Conservation (phyloP, 495 filamentous ascomycete species). For the Baudoinia panamericana region DNA sequence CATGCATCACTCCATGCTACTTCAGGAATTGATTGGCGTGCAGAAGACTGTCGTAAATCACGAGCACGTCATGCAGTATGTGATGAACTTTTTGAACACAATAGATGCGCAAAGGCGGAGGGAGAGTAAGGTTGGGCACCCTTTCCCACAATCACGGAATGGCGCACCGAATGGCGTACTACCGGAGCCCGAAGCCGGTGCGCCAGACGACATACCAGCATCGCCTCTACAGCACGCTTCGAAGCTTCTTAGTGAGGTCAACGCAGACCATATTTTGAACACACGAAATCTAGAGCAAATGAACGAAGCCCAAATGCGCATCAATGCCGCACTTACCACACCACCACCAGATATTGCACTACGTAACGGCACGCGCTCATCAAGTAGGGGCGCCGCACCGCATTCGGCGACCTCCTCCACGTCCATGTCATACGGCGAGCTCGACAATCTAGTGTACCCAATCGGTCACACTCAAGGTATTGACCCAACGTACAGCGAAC, state of each 20-base stretch:
- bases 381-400: constrained; percentile 30
- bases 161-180: constrained; percentile 21
- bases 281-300: constrained; percentile 62
- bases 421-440: constrained; percentile 46
- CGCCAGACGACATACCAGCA: constrained; percentile 54
- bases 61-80: constrained; percentile 59
- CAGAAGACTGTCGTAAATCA: constrained; percentile 85
- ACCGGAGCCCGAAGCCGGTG: not conserved
- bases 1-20: constrained; percentile 71
- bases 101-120: constrained; percentile 52
- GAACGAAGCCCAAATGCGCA: constrained; percentile 53
- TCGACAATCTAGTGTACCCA: constrained; percentile 78
- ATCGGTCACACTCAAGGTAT: constrained; percentile 82
- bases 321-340: constrained; percentile 32
- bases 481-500: constrained; percentile 86
- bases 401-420: constrained; percentile 39
- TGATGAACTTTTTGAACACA: constrained; percentile 57
- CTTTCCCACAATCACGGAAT: constrained; percentile 31
- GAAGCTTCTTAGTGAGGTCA: constrained; percentile 70
- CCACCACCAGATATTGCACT: constrained; percentile 30
- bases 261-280: constrained; percentile 66
- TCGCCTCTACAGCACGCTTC: constrained; percentile 80
- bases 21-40: constrained; percentile 74
- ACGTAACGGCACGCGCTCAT: constrained; percentile 23
- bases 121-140: constrained; percentile 42